Percentiles rank a stretch among this genome's conserved stretches.
phyloP scores from a whole-genome alignment of 164 flowering plant species.

The Stephania yunnanensis region DNA sequence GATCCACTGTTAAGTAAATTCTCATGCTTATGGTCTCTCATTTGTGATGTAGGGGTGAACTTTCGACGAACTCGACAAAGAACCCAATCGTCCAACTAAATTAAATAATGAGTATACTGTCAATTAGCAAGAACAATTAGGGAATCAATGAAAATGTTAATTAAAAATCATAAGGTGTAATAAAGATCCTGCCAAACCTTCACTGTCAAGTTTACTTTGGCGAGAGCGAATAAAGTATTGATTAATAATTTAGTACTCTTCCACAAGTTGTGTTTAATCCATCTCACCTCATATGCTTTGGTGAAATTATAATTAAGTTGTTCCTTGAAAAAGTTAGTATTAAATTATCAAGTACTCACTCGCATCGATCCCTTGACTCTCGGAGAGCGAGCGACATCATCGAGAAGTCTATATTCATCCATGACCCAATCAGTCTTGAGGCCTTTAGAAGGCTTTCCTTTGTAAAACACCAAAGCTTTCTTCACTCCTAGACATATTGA shows the following conservation, averaged over 20 bases:
- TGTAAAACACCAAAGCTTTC: constrained; percentile 49
- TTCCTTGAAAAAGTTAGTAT: neutral
- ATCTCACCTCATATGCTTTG: no score
- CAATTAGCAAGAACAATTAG: no score
- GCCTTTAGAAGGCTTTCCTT: constrained; percentile 53
- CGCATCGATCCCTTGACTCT: constrained; percentile 31
- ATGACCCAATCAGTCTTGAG: constrained; percentile 48
- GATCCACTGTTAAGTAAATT: neutral
- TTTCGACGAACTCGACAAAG: constrained; percentile 33
- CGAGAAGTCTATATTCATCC: constrained; percentile 42
- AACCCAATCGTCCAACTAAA: constrained; percentile 39
- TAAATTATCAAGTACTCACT: constrained; percentile 19
- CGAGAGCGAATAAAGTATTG: no score
- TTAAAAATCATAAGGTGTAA: no score
- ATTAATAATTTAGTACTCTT: no score
- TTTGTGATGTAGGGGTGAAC: constrained; percentile 8
- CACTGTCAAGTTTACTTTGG: no score
- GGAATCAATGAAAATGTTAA: no score
- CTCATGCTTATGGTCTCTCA: constrained; percentile 6
- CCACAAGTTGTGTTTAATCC: no score
- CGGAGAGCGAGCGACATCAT: constrained; percentile 11
- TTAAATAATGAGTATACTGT: neutral
- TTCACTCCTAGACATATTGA: constrained; percentile 43
- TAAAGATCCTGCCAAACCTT: no score
- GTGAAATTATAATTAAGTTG: no score